Conservation (phyloP, 140 eudicot species). For the Bidens hawaiensis region DNA sequence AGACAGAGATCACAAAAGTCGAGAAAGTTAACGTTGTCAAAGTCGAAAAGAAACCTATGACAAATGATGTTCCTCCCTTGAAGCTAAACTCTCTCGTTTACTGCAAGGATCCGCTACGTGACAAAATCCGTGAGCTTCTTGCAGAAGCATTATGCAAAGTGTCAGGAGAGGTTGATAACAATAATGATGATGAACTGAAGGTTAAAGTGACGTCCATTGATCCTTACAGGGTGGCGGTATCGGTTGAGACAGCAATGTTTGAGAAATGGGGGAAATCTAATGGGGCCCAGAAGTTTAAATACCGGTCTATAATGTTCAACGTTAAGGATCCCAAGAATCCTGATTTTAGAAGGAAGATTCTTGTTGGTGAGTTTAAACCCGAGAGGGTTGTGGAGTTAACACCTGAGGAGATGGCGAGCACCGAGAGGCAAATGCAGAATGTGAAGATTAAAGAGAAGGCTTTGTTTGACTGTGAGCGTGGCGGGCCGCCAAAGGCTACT, state of each 20-base stretch:
- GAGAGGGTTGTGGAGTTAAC: constrained; percentile 45
- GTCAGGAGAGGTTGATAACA: constrained; percentile 43
- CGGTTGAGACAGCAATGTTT: constrained; percentile 68
- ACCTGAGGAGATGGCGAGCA: constrained; percentile 86
- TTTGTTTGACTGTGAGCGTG: constrained; percentile 70
- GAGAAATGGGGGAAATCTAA: constrained; percentile 67
- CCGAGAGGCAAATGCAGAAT: constrained; percentile 47
- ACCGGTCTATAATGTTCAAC: constrained; percentile 70
- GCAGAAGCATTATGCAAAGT: constrained; percentile 76
- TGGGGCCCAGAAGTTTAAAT: constrained; percentile 61
- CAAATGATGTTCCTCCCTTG: constrained; percentile 33
- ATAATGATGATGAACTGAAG: constrained; percentile 45
- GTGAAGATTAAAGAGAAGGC: constrained; percentile 68
- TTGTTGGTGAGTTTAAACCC: constrained; percentile 55
- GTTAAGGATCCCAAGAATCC: constrained; percentile 79
- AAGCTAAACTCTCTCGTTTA: constrained; percentile 48
- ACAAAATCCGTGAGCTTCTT: constrained; percentile 66
- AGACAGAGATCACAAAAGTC: constrained; percentile 8
- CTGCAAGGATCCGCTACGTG: constrained; percentile 59
- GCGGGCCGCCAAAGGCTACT: constrained; percentile 59
- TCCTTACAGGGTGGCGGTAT: constrained; percentile 65
- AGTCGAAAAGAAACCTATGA: constrained; percentile 23
- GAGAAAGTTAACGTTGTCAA: constrained; percentile 29
- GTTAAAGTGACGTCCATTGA: constrained; percentile 43
- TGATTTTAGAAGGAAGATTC: constrained; percentile 75